Percentiles rank a stretch among this genome's conserved stretches.
phyloP scores from a whole-genome alignment of 768 basidiomycete species.

The Mrakia blollopis region DNA sequence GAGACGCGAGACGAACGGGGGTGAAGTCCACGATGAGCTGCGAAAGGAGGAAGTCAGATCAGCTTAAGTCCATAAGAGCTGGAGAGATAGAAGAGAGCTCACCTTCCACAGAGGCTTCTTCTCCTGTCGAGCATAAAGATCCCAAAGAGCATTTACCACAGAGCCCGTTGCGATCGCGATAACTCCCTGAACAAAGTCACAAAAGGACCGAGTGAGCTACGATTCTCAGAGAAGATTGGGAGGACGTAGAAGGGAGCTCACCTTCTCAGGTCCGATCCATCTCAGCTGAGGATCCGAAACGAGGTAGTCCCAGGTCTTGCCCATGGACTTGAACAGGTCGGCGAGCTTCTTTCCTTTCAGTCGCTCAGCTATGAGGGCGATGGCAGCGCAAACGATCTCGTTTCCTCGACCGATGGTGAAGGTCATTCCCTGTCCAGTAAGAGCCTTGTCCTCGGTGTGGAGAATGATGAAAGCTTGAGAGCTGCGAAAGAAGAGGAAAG shows the following conservation, averaged over 20 bases:
- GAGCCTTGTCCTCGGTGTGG: constrained; percentile 57
- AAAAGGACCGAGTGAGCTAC: too few relatives aligned
- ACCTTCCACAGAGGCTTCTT: constrained; percentile 85
- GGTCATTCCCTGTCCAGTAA: constrained; percentile 69
- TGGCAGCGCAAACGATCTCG: constrained; percentile 84
- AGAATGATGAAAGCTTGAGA: constrained; percentile 85
- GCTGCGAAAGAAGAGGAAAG: constrained; percentile 48
- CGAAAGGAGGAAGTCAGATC: not conserved
- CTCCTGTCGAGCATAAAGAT: constrained; percentile 67
- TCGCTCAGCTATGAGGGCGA: constrained; percentile 71
- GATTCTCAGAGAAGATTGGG: too few relatives aligned
- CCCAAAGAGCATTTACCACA: constrained; percentile 91
- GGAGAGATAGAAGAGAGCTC: not conserved
- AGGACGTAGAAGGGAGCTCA: too few relatives aligned
- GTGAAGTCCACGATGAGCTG: constrained; percentile 79
- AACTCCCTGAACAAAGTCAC: constrained; percentile 53
- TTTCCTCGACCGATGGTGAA: constrained; percentile 93
- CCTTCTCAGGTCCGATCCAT: constrained; percentile 55
- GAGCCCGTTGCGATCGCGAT: constrained; percentile 85
- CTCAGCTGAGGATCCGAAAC: constrained; percentile 83
- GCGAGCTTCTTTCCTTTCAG: constrained; percentile 77
- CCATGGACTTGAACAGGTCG: constrained; percentile 81
- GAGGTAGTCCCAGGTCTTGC: constrained; percentile 79
- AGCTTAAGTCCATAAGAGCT: not conserved
- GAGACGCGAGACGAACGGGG: constrained; percentile 44